Conservation (phyloP, 1,284 basidiomycete genomes). For the Ceratobasidium sp. region DNA sequence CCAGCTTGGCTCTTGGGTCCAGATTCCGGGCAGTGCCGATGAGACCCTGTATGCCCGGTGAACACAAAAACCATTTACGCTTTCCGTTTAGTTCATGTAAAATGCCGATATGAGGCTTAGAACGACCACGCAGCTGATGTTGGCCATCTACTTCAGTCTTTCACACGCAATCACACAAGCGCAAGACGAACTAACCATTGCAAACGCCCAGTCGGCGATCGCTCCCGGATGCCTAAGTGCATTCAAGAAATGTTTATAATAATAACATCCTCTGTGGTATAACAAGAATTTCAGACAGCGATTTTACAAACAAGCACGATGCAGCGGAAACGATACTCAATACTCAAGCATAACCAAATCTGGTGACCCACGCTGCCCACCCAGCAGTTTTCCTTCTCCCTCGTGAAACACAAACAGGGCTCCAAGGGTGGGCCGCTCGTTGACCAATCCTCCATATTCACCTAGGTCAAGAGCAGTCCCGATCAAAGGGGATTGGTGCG, state of each 20-base stretch:
- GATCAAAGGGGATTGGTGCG: conserved; percentile 8
- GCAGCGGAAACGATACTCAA: background rate
- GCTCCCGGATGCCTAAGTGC: background rate
- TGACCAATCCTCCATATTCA: conserved; percentile 1
- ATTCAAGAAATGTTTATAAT: background rate
- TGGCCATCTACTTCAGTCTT: no score
- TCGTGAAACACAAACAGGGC: conserved; percentile 27
- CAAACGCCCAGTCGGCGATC: background rate
- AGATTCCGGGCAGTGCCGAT: background rate
- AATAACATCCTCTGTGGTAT: background rate
- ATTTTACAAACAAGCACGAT: background rate
- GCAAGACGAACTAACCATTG: background rate
- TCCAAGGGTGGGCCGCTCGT: background rate
- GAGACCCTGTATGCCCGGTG: no score
- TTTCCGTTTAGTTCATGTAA: no score
- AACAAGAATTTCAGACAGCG: background rate
- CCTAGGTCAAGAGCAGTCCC: conserved; percentile 20
- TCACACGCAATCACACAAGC: no score
- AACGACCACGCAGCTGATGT: no score
- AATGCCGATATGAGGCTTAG: no score
- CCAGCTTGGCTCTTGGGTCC: background rate
- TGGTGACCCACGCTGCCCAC: conserved; percentile 5
- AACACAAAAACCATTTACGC: no score
- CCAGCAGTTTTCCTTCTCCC: conserved; percentile 27
- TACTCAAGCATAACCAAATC: conserved; percentile 33